phyloP scores from a whole-genome alignment of 2,329 filamentous ascomycete species.

The Colletotrichum orbiculare region DNA sequence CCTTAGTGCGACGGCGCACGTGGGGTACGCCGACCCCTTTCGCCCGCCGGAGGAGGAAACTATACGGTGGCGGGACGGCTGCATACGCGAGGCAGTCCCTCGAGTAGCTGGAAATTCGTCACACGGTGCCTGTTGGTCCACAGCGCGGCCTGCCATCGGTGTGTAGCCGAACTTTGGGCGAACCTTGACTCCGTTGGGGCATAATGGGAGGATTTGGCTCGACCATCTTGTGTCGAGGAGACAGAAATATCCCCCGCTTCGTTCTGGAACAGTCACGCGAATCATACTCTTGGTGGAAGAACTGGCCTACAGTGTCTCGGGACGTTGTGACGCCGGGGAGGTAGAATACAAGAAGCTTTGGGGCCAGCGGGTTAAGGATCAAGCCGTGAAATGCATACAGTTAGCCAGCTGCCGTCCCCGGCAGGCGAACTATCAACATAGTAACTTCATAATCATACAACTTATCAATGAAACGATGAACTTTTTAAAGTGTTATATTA shows the following conservation, averaged over 20 bases:
- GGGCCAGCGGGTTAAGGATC: too few relatives aligned
- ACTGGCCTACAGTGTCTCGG: too few relatives aligned
- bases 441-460: neutral
- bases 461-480: neutral
- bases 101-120: neutral
- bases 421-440: neutral
- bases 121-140: too few relatives aligned
- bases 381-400: too few relatives aligned
- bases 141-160: too few relatives aligned
- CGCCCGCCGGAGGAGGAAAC: neutral
- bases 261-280: neutral
- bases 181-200: too few relatives aligned
- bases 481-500: conserved; percentile 16
- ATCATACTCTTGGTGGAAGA: too few relatives aligned
- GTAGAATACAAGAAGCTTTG: too few relatives aligned
- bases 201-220: too few relatives aligned
- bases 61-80: neutral
- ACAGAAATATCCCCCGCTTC: neutral
- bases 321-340: too few relatives aligned
- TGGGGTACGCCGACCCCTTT: neutral
- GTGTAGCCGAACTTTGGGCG: too few relatives aligned
- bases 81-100: neutral
- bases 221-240: neutral
- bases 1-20: conserved; percentile 3
- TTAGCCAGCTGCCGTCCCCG: too few relatives aligned